Evolutionary conservation across 228 moss, liverwort and hornwort genomes (phyloP).

Genomic region (Sphagnum fallax): DNA sequence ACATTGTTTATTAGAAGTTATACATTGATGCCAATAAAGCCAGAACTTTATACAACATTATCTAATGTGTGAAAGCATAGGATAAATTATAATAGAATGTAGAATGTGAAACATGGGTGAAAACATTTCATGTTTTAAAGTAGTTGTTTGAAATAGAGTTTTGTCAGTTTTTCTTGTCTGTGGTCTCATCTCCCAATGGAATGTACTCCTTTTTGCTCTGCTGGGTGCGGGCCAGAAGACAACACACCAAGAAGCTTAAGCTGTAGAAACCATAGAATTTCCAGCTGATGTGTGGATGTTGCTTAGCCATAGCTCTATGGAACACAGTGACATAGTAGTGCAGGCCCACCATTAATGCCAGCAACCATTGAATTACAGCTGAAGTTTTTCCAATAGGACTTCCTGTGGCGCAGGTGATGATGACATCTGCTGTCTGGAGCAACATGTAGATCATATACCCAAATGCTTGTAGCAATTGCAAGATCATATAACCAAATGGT

Average conservation of each 20-base stretch:
- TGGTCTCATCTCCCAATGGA: constrained; percentile 20
- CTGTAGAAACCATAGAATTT: constrained; percentile 62
- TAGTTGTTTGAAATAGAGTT: no score
- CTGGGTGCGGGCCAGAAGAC: constrained; percentile 51
- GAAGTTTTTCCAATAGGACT: constrained; percentile 41
- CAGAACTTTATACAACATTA: no score
- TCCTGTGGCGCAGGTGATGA: constrained; percentile 45
- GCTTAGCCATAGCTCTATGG: constrained; percentile 53
- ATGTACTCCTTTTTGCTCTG: constrained; percentile 61
- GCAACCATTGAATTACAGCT: constrained; percentile 38
- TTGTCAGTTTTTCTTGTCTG: constrained; percentile 60
- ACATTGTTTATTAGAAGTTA: no score
- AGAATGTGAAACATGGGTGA: no score
- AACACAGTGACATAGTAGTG: constrained; percentile 71
- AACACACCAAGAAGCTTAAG: constrained; percentile 40
- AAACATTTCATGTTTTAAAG: no score
- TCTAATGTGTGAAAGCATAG: no score
- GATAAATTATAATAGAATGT: no score
- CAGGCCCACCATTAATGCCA: constrained; percentile 49
- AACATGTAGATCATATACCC: constrained; percentile 52
- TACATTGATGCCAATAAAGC: no score
- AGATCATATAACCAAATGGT: constrained; percentile 53
- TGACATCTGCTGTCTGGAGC: constrained; percentile 41
- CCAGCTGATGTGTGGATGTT: constrained; percentile 50
- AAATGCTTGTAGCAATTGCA: constrained; percentile 60